Conservation (phyloP, 441 rosid genomes). For the Metrosideros polymorpha region DNA sequence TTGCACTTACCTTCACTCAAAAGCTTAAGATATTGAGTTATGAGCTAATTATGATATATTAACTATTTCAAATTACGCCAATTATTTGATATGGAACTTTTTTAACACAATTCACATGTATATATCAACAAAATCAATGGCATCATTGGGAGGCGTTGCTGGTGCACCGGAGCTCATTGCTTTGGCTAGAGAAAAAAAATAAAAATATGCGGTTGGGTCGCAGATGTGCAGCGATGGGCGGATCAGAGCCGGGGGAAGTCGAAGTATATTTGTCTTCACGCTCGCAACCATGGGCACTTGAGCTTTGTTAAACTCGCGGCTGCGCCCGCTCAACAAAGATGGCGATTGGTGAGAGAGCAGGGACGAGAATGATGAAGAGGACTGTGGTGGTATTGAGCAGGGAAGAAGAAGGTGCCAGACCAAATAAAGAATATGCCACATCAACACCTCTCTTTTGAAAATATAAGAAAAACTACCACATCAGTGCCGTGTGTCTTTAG, state of each 20-base stretch:
- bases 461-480: neutral
- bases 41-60: no score
- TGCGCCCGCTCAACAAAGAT: no score
- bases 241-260: neutral
- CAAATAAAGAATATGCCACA: neutral
- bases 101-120: no score
- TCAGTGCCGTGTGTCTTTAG: fast-evolving
- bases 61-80: no score
- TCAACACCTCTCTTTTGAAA: neutral
- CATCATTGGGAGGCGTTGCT: no score
- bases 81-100: no score
- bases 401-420: neutral
- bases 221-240: neutral
- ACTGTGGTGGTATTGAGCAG: neutral
- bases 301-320: no score
- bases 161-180: neutral
- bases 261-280: no score
- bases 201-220: neutral
- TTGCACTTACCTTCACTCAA: no score
- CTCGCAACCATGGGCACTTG: no score
- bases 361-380: neutral
- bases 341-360: neutral
- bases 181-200: neutral
- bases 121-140: no score
- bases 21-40: no score